Evolutionary conservation across 2,329 filamentous ascomycete genomes (phyloP).

Genomic region (Sphaerostilbella broomeana): DNA sequence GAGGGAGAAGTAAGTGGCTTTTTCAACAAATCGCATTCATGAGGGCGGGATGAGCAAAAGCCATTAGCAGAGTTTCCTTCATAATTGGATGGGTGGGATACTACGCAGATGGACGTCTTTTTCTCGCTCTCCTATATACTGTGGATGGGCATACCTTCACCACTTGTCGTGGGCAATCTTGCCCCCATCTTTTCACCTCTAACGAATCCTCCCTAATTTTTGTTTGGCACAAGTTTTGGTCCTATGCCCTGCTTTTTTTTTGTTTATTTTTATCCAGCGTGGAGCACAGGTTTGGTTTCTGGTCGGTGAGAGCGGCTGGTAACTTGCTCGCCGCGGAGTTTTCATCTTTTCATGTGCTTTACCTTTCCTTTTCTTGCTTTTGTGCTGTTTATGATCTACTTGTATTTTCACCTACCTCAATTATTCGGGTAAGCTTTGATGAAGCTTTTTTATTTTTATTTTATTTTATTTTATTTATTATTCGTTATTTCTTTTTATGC

Average conservation of each 20-base stretch:
- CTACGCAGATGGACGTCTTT: no score
- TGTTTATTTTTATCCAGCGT: slow-evolving; percentile 17
- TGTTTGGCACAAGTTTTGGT: not conserved
- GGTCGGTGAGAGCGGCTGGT: slow-evolving; percentile 35
- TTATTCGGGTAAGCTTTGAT: no score
- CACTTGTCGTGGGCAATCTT: no score
- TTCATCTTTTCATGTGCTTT: not conserved
- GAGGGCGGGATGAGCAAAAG: no score
- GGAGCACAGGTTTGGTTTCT: slow-evolving; percentile 25
- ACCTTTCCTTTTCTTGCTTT: not conserved
- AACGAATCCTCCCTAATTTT: not conserved
- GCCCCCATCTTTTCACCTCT: no score
- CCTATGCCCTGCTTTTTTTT: slow-evolving; percentile 9
- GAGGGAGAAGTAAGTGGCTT: no score
- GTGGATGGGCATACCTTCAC: no score
- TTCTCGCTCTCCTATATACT: not conserved
- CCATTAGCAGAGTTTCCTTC: no score
- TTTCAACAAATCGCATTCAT: slow-evolving; percentile 11
- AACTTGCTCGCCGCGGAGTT: slow-evolving; percentile 17
- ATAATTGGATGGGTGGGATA: no score
- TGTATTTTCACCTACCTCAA: slow-evolving; percentile 1
- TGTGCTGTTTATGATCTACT: not conserved
- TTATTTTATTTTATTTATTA: not conserved
- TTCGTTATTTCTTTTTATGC: no score
- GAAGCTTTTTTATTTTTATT: no score